A percentile compares a stretch with the other conserved stretches of the same genome.
phyloP scores from a whole-genome alignment of 2,329 filamentous ascomycete genomes.

The Aspergillus udagawae region DNA sequence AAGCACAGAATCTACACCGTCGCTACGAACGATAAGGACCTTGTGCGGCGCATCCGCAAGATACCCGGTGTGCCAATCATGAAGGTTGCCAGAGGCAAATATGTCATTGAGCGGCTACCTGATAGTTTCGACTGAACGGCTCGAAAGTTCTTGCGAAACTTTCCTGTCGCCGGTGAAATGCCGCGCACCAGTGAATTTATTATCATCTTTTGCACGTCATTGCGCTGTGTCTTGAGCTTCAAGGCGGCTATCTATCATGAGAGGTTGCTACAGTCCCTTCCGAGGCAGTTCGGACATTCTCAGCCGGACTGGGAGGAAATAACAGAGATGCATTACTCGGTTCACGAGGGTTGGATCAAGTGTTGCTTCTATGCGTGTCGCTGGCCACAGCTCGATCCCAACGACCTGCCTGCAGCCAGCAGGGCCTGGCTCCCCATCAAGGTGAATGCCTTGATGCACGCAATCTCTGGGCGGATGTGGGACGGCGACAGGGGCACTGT shows the following conservation, averaged over 20 bases:
- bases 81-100: constrained; percentile 83
- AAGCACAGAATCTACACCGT: constrained; percentile 76
- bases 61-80: constrained; percentile 67
- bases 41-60: constrained; percentile 81
- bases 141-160: constrained; percentile 60
- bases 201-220: constrained; percentile 7
- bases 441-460: background rate
- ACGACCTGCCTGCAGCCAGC: background rate
- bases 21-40: constrained; percentile 65
- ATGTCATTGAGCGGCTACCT: constrained; percentile 87
- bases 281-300: background rate
- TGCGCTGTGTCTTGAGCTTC: background rate
- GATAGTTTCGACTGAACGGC: constrained; percentile 63
- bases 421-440: background rate
- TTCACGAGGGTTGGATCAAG: background rate
- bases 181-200: constrained; percentile 50
- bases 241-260: background rate
- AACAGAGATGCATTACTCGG: background rate
- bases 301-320: background rate
- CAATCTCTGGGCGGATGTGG: background rate
- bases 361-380: background rate
- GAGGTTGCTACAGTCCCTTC: background rate
- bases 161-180: constrained; percentile 61
- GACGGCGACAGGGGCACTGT: no score
- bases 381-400: background rate